Evolutionary conservation across 768 basidiomycete species (phyloP), one percentile per base, ranked within the genome.

Genomic region (Suillus subluteus): DNA sequence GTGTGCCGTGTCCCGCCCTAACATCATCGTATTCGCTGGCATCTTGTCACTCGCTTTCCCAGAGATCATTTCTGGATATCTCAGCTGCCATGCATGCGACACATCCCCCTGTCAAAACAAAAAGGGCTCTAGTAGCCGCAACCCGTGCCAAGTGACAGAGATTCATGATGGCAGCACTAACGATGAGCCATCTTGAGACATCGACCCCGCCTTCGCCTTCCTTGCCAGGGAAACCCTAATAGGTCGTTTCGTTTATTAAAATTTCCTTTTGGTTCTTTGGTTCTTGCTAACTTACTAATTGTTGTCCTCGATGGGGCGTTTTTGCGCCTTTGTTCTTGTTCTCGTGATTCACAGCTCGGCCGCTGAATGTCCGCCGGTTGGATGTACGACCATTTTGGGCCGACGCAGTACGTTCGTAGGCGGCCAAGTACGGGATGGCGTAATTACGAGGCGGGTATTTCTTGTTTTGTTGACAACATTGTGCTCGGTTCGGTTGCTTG

Each of bases 1-100:
- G 59, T 21, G 43, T 43, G 59, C 40, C 59, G 59, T 43, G 41
- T 30, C 59, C 59, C 59, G 59, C 59, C 59, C 32, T 54, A 54
- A 56, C 55, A 37, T 56, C 55, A 43, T 30, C 41, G 41, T 13
- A 43, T 61, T 41, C 12, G 59, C 41, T 61, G 59, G 59, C 59
- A 38, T 30, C 41, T 61, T 41, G 59, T 61, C 59, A 61, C 40
- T 61, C 18, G 16, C 41, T 61, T 61, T 61, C 59, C 59, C 40
- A 61, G 26, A 30, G 37, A 26, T 43, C 16, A 18, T 26, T 59
- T 61, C 58, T 61, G 58, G 58, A 61, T 18, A 61, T 61, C 41
- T 61, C 41, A 61, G 59, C 41, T 61, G 59, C 58, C 37, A 23
- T 58, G 30, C 18, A 30, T 43, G 12, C 26, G 55, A 35, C 3